Evolutionary conservation across 176 grass and related monocot species (phyloP), one percentile per base, ranked within the genome.

Genomic region (Avena eriantha): DNA sequence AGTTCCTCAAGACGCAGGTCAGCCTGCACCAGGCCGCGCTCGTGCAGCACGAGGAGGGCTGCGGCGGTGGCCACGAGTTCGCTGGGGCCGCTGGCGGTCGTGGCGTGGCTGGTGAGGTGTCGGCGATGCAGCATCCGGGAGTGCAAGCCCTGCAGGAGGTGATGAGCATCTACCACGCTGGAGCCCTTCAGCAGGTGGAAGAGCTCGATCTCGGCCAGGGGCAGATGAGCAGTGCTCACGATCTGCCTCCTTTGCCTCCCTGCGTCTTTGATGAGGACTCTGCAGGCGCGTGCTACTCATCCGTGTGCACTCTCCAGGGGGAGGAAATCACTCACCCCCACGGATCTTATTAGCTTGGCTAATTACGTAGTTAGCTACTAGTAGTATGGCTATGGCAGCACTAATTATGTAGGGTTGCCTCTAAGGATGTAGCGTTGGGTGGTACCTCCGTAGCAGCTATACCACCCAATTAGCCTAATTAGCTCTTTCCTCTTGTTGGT

Each of bases 1-100:
- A 98, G 88, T 98, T 92, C 83, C 96, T 98, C 69, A 94, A 95
- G 90, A 15, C 93, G 47, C 96, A 98, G 88, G 88, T 98, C 45
- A 90, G 61, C 88, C 84, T 98, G 58, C 92, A 95, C 81, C 93
- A 98, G 79, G 87, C 92, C 43, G 75, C 87, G 23, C 83, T 97
- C 5, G 80, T 90, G 56, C 80, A 90, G 47, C 92, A 88, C 74
- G 86, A 88, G 77, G 90, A 91, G 46, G 82, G 86, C 1, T 85
- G 77, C 73, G 73, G 48, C 1, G 73, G 15, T 35, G 63, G 50
- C 2, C 78, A 73, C 16, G 90, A 85, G 70, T 31, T 91, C 16
- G 6, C 34, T 12, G 74, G 71, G n/a, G 13, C 19, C 12, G 58
- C 63, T 13, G 43, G 45, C 14, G 68, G 8, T 35, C 59, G 21